Conservation (phyloP, 192 early-diverging fungal genomes). For the Linnemannia zychae region DNA sequence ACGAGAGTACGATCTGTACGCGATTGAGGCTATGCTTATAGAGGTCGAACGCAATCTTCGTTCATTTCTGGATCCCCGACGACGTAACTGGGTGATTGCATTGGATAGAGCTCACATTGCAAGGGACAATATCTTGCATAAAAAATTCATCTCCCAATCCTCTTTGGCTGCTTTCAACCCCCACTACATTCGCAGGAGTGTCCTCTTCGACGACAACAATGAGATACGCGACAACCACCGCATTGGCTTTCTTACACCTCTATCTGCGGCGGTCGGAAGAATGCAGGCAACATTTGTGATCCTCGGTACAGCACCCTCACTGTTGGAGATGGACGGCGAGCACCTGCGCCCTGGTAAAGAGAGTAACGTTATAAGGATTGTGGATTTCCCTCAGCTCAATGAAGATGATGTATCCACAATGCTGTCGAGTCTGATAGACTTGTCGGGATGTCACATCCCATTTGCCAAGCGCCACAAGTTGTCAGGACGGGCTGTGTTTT, state of each 20-base stretch:
- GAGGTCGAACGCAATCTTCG: slow-evolving; percentile 7
- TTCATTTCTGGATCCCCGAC: neutral
- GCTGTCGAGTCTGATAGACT: slow-evolving; percentile 11
- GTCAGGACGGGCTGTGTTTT: slow-evolving; percentile 5
- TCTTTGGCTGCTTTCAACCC: slow-evolving; percentile 3
- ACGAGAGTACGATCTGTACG: slow-evolving; percentile 2
- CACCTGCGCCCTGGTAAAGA: slow-evolving; percentile 2
- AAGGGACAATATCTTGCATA: neutral
- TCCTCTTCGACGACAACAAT: slow-evolving; percentile 25
- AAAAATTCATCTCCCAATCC: slow-evolving; percentile 24
- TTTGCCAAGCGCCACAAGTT: neutral
- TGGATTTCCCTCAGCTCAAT: neutral
- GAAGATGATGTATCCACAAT: neutral
- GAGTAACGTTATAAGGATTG: neutral
- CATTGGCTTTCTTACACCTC: slow-evolving; percentile 41
- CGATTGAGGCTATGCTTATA: slow-evolving; percentile 10
- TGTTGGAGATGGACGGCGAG: slow-evolving; percentile 15
- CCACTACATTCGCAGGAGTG: neutral
- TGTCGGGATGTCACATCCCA: slow-evolving; percentile 10
- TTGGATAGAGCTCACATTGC: slow-evolving; percentile 31
- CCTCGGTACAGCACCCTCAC: slow-evolving; percentile 44
- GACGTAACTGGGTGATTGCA: slow-evolving; percentile 20
- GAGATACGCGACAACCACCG: neutral
- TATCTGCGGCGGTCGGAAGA: slow-evolving; percentile 17
- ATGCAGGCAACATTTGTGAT: slow-evolving; percentile 42